Conservation (phyloP, 2,329 filamentous ascomycete species). For the Metarhizium guizhouense region DNA sequence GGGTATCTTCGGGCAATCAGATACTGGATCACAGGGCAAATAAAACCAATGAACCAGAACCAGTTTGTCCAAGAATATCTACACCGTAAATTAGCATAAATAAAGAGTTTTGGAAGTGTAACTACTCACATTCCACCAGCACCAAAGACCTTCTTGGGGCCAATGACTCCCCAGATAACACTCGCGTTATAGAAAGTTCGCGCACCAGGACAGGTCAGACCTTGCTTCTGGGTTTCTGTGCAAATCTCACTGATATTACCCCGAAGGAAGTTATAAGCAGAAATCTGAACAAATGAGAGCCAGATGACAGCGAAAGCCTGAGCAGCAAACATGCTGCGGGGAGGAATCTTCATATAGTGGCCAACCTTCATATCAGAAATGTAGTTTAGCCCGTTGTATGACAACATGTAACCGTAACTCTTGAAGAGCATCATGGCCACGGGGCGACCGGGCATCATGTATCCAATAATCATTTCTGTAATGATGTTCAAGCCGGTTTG, state of each 20-base stretch:
- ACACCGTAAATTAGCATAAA: constrained; percentile 12
- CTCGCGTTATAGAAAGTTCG: constrained; percentile 52
- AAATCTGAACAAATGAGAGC: constrained; percentile 28
- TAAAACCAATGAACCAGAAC: constrained; percentile 46
- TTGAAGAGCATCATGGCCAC: constrained; percentile 44
- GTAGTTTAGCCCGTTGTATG: constrained; percentile 37
- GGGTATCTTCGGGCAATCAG: constrained; percentile 38
- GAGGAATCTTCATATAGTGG: constrained; percentile 45
- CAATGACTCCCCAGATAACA: constrained; percentile 54
- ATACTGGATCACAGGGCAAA: constrained; percentile 39
- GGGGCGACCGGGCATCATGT: constrained; percentile 37
- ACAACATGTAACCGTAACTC: constrained; percentile 36
- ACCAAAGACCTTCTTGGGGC: constrained; percentile 24
- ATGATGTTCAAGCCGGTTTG: constrained; percentile 39
- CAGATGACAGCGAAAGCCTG: constrained; percentile 33
- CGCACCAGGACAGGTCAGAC: constrained; percentile 47
- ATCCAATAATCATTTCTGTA: constrained; percentile 39
- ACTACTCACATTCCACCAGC: constrained; percentile 19
- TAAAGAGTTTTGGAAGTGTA: background rate
- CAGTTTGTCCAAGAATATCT: constrained; percentile 39
- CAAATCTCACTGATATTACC: constrained; percentile 46
- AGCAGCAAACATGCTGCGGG: constrained; percentile 37
- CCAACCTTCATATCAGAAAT: constrained; percentile 42
- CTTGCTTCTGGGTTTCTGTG: constrained; percentile 33
- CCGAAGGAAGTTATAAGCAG: constrained; percentile 29